Percentiles rank a stretch among this genome's conserved stretches.
These are phyloP conservation scores for Sindora glabra DNA, from an alignment of 306 rosid genomes.

Conservation along the genomic window DNA sequence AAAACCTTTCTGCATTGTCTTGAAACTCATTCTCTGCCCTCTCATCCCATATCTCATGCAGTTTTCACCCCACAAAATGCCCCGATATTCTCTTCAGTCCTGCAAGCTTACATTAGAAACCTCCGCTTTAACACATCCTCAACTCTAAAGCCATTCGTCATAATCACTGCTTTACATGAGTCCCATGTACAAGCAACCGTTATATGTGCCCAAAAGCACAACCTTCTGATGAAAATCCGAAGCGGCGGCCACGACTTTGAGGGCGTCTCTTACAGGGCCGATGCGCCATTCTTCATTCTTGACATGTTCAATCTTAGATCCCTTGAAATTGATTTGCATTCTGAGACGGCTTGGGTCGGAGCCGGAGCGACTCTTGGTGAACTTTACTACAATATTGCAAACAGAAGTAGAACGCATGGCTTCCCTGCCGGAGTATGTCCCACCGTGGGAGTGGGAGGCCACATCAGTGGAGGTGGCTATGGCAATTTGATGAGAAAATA, in stretches of 20 bases:
- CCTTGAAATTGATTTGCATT: neutral
- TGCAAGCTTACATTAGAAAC: too few species aligned
- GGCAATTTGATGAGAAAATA: neutral
- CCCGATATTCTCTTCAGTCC: neutral
- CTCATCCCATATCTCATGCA: conserved; percentile 43
- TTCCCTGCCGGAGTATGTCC: neutral
- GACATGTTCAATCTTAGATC: conserved; percentile 20
- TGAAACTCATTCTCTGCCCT: conserved; percentile 27
- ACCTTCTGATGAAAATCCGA: conserved; percentile 11
- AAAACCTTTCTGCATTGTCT: conserved; percentile 48
- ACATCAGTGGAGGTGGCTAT: neutral
- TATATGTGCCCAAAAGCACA: neutral
- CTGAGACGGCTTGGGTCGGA: conserved; percentile 21
- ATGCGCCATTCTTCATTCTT: conserved; percentile 11
- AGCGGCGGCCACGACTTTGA: neutral
- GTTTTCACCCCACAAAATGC: conserved; percentile 39
- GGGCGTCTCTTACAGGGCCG: neutral
- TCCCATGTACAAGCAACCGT: conserved; percentile 7
- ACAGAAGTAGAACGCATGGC: neutral
- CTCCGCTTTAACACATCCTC: neutral
- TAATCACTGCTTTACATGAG: conserved; percentile 12
- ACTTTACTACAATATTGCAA: conserved; percentile 10
- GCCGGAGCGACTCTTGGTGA: conserved; percentile 30
- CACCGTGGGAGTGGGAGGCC: neutral
- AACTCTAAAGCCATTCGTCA: conserved; percentile 15